A percentile compares a stretch with the other conserved stretches of the same genome.
These are phyloP conservation scores for Penicillium coprophilum DNA, from an alignment of 495 filamentous ascomycete genomes.

Conservation along the genomic window DNA sequence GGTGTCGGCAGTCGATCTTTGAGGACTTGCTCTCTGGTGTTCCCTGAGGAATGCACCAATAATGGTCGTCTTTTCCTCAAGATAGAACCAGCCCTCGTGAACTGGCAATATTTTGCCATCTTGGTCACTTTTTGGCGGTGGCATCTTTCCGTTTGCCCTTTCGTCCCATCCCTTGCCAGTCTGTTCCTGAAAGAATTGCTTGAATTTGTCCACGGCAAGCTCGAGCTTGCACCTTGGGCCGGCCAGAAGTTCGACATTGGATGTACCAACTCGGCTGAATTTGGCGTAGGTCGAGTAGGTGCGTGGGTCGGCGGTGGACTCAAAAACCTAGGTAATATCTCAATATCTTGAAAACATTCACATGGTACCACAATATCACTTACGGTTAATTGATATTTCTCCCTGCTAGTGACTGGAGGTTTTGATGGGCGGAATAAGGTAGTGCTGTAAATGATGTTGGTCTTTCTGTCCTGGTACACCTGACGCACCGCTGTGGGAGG, in stretches of 20 bases:
- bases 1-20: neutral
- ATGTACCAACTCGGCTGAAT: conserved; percentile 34
- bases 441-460: conserved; percentile 16
- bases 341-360: neutral
- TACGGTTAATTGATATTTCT: conserved; percentile 30
- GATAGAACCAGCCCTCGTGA: conserved; percentile 38
- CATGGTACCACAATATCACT: conserved; percentile 1
- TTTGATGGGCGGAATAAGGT: conserved; percentile 20
- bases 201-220: conserved; percentile 47
- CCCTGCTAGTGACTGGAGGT: neutral
- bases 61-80: conserved; percentile 21
- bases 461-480: conserved; percentile 22
- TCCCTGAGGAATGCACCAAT: conserved; percentile 26
- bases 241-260: conserved; percentile 30
- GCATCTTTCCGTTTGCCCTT: conserved; percentile 27
- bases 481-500: conserved; percentile 27
- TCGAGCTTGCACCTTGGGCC: conserved; percentile 31
- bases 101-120: conserved; percentile 29
- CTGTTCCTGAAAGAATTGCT: conserved; percentile 55
- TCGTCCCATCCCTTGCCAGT: conserved; percentile 58
- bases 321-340: conserved; percentile 49
- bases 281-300: conserved; percentile 45
- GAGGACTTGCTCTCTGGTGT: neutral
- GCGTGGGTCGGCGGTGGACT: conserved; percentile 46
- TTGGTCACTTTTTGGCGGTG: conserved; percentile 18